Evolutionary conservation across 2,329 filamentous ascomycete genomes (phyloP).

Genomic region (Cladosporium sp.): DNA sequence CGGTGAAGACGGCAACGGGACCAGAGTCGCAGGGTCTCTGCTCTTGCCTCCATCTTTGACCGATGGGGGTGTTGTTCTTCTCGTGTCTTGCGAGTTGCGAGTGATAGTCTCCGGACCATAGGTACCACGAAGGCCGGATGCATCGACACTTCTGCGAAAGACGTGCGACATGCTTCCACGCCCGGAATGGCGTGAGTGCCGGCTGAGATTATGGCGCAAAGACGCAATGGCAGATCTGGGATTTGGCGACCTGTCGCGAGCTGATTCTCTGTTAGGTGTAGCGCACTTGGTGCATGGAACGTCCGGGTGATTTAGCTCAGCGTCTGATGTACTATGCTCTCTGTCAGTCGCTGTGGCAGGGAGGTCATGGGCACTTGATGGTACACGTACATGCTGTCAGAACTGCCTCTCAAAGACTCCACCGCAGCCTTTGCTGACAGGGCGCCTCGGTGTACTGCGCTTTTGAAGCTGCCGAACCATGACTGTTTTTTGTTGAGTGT

Average conservation of each 20-base stretch:
- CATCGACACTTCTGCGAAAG: constrained; percentile 7
- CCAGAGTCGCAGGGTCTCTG: not conserved
- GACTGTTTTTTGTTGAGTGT: constrained; percentile 22
- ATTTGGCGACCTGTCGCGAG: not conserved
- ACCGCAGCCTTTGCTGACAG: constrained; percentile 22
- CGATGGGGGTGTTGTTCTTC: not conserved
- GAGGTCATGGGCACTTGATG: not conserved
- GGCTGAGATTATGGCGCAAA: constrained; percentile 16
- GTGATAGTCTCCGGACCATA: constrained; percentile 16
- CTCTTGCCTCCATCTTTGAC: not conserved
- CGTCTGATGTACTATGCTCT: not conserved
- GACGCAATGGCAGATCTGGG: constrained; percentile 14
- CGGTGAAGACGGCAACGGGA: constrained; percentile 24
- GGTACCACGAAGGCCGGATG: constrained; percentile 5
- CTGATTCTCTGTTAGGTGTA: not conserved
- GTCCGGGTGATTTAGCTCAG: not conserved
- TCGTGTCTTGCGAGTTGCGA: not conserved
- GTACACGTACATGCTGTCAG: constrained; percentile 2
- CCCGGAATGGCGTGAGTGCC: constrained; percentile 7
- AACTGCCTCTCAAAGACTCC: constrained; percentile 14
- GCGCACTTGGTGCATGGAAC: not conserved
- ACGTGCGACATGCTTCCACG: constrained; percentile 14
- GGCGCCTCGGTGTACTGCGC: constrained; percentile 19
- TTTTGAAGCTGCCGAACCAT: constrained; percentile 21
- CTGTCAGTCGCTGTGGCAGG: not conserved